A percentile compares a stretch with the other conserved stretches of the same genome.
Evolutionary conservation across 2,329 filamentous ascomycete genomes (phyloP).

Genomic region (Aotearoamyces nothofagi): DNA sequence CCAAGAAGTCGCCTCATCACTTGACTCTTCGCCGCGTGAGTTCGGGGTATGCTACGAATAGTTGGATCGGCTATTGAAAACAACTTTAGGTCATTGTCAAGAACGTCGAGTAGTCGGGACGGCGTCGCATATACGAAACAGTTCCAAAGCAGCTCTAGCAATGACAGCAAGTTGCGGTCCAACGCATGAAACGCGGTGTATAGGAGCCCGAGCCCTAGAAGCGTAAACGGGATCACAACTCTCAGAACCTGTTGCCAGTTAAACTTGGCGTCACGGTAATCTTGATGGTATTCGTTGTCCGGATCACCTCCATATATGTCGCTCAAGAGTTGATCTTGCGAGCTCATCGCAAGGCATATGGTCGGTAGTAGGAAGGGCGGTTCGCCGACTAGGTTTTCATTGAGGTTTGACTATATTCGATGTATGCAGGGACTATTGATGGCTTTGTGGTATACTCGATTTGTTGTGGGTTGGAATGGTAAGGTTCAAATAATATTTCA

Average conservation of each 20-base stretch:
- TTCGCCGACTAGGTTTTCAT: too few relatives aligned
- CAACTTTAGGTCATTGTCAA: conserved; percentile 27
- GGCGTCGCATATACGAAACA: conserved; percentile 40
- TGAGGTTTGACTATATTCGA: too few relatives aligned
- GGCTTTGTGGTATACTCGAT: too few relatives aligned
- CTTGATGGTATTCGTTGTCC: conserved; percentile 17
- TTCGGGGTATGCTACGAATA: conserved; percentile 20
- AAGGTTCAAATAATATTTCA: too few relatives aligned
- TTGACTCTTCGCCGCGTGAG: conserved; percentile 46
- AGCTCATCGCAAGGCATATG: conserved; percentile 18
- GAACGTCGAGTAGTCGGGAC: conserved; percentile 35
- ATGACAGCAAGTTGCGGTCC: conserved; percentile 22
- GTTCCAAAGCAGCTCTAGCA: conserved; percentile 43
- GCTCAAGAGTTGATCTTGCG: conserved; percentile 8
- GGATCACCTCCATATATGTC: conserved; percentile 17
- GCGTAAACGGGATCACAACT: conserved; percentile 10
- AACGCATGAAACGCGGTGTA: conserved; percentile 15
- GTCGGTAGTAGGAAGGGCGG: conserved; percentile 1
- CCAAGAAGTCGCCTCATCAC: conserved; percentile 48
- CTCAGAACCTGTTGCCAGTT: conserved; percentile 4
- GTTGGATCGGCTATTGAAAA: conserved; percentile 32
- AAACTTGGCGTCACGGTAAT: conserved; percentile 10
- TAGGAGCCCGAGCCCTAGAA: conserved; percentile 12
- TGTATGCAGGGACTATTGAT: too few relatives aligned
- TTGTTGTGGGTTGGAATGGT: too few relatives aligned